Percentiles rank a stretch among this genome's conserved stretches.
Conservation (phyloP, 257 asterid species). For the Petunia axillaris region DNA sequence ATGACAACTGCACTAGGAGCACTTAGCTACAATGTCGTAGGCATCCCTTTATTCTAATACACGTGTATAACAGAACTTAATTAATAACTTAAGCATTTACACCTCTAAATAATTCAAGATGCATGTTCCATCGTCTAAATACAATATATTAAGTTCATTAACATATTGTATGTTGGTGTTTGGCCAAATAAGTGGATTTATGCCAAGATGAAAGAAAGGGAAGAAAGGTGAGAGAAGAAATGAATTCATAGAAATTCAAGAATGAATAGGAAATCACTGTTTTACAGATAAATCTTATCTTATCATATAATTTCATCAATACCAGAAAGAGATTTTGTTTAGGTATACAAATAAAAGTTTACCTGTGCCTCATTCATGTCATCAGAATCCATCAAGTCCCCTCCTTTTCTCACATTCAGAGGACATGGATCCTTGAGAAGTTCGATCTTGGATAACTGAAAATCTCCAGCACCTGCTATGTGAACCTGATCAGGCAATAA, state of each 20-base stretch:
- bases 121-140: background rate
- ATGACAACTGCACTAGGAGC: conserved; percentile 15
- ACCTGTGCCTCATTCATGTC: conserved; percentile 58
- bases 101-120: background rate
- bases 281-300: background rate
- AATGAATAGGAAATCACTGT: background rate
- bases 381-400: conserved; percentile 72
- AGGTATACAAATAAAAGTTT: conserved; percentile 2
- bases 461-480: conserved; percentile 97
- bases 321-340: background rate
- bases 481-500: conserved; percentile 72
- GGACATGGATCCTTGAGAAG: conserved; percentile 84
- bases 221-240: conserved; percentile 17
- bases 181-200: background rate
- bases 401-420: conserved; percentile 64
- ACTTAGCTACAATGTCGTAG: background rate
- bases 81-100: conserved; percentile 14
- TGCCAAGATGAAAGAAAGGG: conserved; percentile 2
- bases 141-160: conserved; percentile 17
- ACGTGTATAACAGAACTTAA: background rate
- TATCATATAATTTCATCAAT: background rate
- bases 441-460: conserved; percentile 81
- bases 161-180: background rate
- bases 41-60: conserved; percentile 10
- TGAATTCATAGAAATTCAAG: background rate